These are phyloP conservation scores for Petasospora rhodanensis DNA, from an alignment of 1,139 yeast genomes.

Conservation along the genomic window DNA sequence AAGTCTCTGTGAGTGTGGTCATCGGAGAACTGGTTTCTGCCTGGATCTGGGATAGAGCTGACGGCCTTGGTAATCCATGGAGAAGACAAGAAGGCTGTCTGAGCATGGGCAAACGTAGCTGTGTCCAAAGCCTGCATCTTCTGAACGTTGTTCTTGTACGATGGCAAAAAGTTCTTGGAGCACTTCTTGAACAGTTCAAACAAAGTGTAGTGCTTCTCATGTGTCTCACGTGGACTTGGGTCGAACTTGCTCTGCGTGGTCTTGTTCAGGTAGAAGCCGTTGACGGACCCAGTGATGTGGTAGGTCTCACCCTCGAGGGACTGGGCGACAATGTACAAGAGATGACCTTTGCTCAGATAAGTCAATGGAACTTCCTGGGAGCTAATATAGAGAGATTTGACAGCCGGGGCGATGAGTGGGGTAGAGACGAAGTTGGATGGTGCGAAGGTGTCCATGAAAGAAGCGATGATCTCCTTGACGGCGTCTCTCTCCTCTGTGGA, in stretches of 20 bases:
- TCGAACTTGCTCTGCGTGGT: constrained; percentile 68
- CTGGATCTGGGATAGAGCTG: constrained; percentile 47
- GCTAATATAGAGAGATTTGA: constrained; percentile 60
- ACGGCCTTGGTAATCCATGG: constrained; percentile 61
- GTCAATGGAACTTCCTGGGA: constrained; percentile 79
- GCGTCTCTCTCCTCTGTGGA: constrained; percentile 16
- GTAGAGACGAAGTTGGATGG: constrained; percentile 25
- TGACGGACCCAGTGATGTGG: constrained; percentile 70
- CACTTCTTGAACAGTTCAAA: constrained; percentile 29
- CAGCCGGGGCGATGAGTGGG: constrained; percentile 29
- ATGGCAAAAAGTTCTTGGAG: constrained; percentile 35
- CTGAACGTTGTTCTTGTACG: constrained; percentile 35
- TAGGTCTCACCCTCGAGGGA: constrained; percentile 78
- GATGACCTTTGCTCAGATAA: constrained; percentile 64
- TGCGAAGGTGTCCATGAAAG: constrained; percentile 21
- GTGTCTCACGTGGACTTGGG: constrained; percentile 43
- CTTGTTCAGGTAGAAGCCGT: constrained; percentile 77
- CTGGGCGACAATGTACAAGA: constrained; percentile 67
- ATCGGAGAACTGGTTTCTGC: constrained; percentile 60
- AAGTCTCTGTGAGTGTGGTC: constrained; percentile 66
- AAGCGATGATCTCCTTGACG: constrained; percentile 20
- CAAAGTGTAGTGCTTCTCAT: constrained; percentile 26
- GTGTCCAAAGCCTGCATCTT: constrained; percentile 43
- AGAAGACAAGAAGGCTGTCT: constrained; percentile 52
- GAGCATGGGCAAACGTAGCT: constrained; percentile 57